Evolutionary conservation across 768 basidiomycete species (phyloP), one percentile per base, ranked within the genome.

Genomic region (Coprinopsis strossmayeri): DNA sequence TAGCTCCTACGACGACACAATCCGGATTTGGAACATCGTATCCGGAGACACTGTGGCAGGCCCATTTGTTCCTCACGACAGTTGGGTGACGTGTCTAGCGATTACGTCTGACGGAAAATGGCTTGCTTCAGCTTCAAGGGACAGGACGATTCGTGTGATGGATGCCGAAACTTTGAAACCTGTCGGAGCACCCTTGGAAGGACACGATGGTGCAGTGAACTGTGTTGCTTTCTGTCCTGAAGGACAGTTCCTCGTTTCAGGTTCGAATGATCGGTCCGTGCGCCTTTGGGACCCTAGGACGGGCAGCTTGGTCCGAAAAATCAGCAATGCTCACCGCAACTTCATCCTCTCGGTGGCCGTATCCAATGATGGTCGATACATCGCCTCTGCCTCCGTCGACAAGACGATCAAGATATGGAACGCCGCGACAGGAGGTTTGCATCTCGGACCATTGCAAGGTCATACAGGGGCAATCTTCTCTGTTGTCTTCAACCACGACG

Each of bases 1-100:
- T 3, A 55, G 58, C 13, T 60, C 63, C 3, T 34, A 51, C 37
- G 62, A 63, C 42, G 23, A 46, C 10, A 60, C 57, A 0, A 48
- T 65, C 18, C 45, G 58, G 21, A 44, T 64, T 2, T 66, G 65
- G 63, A 52, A 64, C 52, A 52, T 41, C 2, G 43, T 43, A 4
- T 49, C 47, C 34, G 54, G 52, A 18, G 41, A 50, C 15, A 28
- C 28, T 12, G 20, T 52, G 2, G 39, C 47, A n/a, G 42, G 48
- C 15, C 50, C 55, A 15, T 23, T 46, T 17, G 20, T 3, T 0
- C 34, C 51, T 5, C 62, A 59, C 50, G 39, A 3, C 12, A 48
- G 45, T 10, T 38, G 35, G 38, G 52, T 64, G n/a, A 48, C 34
- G 5, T 53, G 55, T 4, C 52, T 60, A 13, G 55, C 57, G 1